These are phyloP conservation scores for Hirsutella thompsonii DNA, from an alignment of 2,329 filamentous ascomycete species.

Conservation along the genomic window DNA sequence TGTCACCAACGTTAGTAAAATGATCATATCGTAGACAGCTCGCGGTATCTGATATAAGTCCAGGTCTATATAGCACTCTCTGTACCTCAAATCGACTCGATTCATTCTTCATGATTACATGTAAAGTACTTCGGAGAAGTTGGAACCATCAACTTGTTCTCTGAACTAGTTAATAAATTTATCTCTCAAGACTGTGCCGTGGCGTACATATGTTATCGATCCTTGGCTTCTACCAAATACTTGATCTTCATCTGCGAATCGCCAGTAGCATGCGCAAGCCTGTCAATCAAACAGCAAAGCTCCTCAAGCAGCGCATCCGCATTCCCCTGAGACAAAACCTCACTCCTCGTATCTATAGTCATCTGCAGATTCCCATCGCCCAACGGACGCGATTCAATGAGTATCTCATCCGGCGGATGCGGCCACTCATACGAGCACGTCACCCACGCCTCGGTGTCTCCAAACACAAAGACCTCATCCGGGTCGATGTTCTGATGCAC, in stretches of 20 bases:
- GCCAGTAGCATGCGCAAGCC: background rate
- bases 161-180: too few relatives aligned
- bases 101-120: too few relatives aligned
- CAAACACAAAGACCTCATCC: slow-evolving; percentile 34
- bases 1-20: too few relatives aligned
- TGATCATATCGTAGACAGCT: too few relatives aligned
- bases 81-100: too few relatives aligned
- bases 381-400: slow-evolving; percentile 3
- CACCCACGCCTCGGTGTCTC: slow-evolving; percentile 8
- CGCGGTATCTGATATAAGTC: too few relatives aligned
- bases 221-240: background rate
- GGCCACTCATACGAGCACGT: slow-evolving; percentile 5
- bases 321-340: slow-evolving; percentile 1
- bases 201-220: background rate
- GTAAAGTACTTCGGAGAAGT: too few relatives aligned
- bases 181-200: too few relatives aligned
- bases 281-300: slow-evolving; percentile 1
- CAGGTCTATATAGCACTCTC: too few relatives aligned
- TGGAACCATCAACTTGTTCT: too few relatives aligned
- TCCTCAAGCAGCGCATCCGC: background rate
- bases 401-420: slow-evolving; percentile 4
- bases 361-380: slow-evolving; percentile 1
- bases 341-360: slow-evolving; percentile 3
- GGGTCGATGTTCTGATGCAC: slow-evolving; percentile 44
- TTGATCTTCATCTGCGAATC: background rate